Evolutionary conservation across 2,329 filamentous ascomycete genomes (phyloP).

Genomic region (Cryphonectria japonica): DNA sequence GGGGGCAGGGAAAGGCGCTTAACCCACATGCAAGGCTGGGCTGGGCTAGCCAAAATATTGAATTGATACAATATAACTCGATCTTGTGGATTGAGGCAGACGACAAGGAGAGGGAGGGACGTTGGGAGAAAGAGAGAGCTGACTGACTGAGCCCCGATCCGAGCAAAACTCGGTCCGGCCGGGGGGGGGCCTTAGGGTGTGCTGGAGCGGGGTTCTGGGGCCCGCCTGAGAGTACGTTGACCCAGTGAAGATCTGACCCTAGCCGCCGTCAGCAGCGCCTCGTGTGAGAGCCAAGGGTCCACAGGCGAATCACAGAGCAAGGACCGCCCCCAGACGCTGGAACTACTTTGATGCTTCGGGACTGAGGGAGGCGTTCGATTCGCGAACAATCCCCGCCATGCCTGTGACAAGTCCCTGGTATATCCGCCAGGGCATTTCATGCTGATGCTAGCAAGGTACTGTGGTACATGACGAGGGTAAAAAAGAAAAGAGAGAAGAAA

Average conservation of each 20-base stretch:
- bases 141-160: not conserved
- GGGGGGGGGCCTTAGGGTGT: not conserved
- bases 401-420: slow-evolving; percentile 20
- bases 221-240: not conserved
- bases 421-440: not conserved
- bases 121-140: not conserved
- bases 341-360: slow-evolving; percentile 49
- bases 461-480: no score
- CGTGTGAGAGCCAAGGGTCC: slow-evolving; percentile 35
- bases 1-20: not conserved
- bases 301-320: slow-evolving; percentile 43
- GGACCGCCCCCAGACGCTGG: slow-evolving; percentile 36
- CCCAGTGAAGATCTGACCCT: slow-evolving; percentile 29
- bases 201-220: not conserved
- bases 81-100: not conserved
- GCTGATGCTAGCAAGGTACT: not conserved
- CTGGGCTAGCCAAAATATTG: not conserved
- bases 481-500: no score
- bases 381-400: not conserved
- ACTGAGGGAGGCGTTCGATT: slow-evolving; percentile 1
- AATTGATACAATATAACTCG: not conserved
- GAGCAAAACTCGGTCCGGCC: not conserved
- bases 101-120: not conserved
- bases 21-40: not conserved
- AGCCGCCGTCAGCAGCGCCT: slow-evolving; percentile 49